phyloP scores from a whole-genome alignment of 2,329 filamentous ascomycete species.

The Penicillium decumbens region DNA sequence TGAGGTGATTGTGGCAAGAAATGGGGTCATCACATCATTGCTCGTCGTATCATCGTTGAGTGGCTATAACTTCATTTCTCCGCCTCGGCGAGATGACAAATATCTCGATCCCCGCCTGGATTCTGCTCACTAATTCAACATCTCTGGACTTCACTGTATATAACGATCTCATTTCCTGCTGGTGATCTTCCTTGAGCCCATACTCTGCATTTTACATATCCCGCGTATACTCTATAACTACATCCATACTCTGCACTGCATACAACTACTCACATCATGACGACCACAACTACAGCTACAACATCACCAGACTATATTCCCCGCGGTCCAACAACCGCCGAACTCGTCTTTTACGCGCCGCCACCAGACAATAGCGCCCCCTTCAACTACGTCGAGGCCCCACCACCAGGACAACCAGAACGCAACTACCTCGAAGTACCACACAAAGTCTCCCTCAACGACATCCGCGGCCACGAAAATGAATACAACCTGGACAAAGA shows the following conservation, averaged over 20 bases:
- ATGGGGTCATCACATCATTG: slow-evolving; percentile 7
- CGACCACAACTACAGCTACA: slow-evolving; percentile 11
- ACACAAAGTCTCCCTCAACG: slow-evolving; percentile 58
- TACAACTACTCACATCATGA: slow-evolving; percentile 13
- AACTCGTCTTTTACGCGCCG: slow-evolving; percentile 61
- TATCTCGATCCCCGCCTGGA: slow-evolving; percentile 1
- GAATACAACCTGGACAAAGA: slow-evolving; percentile 65
- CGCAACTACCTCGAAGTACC: slow-evolving; percentile 58
- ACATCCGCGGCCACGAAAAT: slow-evolving; percentile 67
- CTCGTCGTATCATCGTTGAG: slow-evolving; percentile 2
- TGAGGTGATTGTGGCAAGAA: slow-evolving; percentile 13
- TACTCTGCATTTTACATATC: not conserved
- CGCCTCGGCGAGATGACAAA: slow-evolving; percentile 18
- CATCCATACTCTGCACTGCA: too few relatives aligned
- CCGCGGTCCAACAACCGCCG: slow-evolving; percentile 58
- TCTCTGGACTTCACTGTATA: not conserved
- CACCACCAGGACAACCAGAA: slow-evolving; percentile 57
- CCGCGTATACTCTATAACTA: not conserved
- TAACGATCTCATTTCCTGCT: not conserved
- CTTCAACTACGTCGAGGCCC: slow-evolving; percentile 63
- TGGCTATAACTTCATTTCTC: slow-evolving; percentile 8
- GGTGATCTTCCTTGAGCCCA: not conserved
- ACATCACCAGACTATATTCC: slow-evolving; percentile 40
- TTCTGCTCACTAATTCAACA: slow-evolving; percentile 14
- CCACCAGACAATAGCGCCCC: slow-evolving; percentile 58